Evolutionary conservation across 768 basidiomycete genomes (phyloP).

Genomic region (Megacollybia marginata): DNA sequence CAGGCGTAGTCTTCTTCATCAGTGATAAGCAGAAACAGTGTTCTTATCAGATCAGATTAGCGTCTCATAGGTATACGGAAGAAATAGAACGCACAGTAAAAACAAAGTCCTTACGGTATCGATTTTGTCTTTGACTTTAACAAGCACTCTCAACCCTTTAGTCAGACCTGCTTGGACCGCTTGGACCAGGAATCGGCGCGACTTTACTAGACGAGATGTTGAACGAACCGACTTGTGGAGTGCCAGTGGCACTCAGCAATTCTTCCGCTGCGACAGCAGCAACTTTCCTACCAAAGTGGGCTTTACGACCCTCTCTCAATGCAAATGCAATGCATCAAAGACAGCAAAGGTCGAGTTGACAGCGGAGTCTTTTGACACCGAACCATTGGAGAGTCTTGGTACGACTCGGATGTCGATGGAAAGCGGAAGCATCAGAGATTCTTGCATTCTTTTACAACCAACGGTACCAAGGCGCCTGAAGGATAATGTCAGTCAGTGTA

Average conservation of each 20-base stretch:
- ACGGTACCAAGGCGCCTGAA: conserved; percentile 21
- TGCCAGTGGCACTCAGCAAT: conserved; percentile 18
- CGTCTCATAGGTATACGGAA: not conserved
- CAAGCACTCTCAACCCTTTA: conserved; percentile 23
- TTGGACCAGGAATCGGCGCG: conserved; percentile 1
- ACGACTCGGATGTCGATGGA: conserved; percentile 21
- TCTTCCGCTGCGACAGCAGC: conserved; percentile 23
- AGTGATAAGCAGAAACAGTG: conserved; percentile 24
- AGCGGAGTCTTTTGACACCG: conserved; percentile 19
- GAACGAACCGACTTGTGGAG: conserved; percentile 19
- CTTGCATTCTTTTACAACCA: conserved; percentile 18
- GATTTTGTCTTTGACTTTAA: conserved; percentile 29
- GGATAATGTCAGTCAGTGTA: not conserved
- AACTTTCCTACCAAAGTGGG: conserved; percentile 27
- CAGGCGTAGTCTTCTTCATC: conserved; percentile 25
- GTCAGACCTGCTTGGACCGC: conserved; percentile 16
- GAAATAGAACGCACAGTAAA: conserved; percentile 20
- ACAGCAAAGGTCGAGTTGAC: conserved; percentile 19
- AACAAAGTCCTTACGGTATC: conserved; percentile 27
- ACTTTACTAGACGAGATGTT: conserved; percentile 26
- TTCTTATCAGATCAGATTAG: conserved; percentile 10
- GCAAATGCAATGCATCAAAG: conserved; percentile 36
- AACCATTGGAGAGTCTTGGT: conserved; percentile 25
- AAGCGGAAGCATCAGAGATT: conserved; percentile 15
- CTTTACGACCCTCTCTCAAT: conserved; percentile 21